These are phyloP conservation scores for Piromyces finnis DNA, from an alignment of 192 early-diverging fungal genomes.

Conservation along the genomic window DNA sequence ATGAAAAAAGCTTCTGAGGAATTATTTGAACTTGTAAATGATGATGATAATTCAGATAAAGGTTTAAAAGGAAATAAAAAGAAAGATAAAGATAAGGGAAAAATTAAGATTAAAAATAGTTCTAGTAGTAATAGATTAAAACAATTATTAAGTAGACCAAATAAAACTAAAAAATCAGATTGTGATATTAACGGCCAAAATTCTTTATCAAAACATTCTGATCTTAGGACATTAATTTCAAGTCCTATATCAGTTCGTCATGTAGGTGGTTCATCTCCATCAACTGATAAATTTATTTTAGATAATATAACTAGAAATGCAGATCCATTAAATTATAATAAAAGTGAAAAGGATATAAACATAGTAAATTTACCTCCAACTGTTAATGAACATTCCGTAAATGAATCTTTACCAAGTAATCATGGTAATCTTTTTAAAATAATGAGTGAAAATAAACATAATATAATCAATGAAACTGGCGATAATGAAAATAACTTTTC, in stretches of 20 bases:
- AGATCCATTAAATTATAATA: neutral
- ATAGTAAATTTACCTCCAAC: neutral
- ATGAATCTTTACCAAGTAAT: neutral
- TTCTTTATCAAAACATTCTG: neutral
- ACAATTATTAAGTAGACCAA: neutral
- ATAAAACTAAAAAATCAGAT: neutral
- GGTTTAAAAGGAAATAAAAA: neutral
- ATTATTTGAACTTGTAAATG: neutral
- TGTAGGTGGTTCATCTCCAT: neutral
- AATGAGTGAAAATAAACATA: neutral
- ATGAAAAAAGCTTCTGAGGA: neutral
- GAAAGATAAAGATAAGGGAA: neutral
- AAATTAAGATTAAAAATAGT: neutral
- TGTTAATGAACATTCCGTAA: neutral
- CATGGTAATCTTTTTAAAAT: neutral
- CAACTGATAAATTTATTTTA: neutral
- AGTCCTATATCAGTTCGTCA: neutral
- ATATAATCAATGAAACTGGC: neutral
- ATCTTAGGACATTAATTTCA: neutral
- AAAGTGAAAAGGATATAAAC: neutral
- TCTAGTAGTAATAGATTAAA: neutral
- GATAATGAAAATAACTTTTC: neutral
- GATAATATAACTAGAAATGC: neutral
- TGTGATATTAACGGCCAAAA: neutral
- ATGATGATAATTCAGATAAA: neutral